Conservation (phyloP, 2,329 filamentous ascomycete species). For the Penicillium verrucosum region DNA sequence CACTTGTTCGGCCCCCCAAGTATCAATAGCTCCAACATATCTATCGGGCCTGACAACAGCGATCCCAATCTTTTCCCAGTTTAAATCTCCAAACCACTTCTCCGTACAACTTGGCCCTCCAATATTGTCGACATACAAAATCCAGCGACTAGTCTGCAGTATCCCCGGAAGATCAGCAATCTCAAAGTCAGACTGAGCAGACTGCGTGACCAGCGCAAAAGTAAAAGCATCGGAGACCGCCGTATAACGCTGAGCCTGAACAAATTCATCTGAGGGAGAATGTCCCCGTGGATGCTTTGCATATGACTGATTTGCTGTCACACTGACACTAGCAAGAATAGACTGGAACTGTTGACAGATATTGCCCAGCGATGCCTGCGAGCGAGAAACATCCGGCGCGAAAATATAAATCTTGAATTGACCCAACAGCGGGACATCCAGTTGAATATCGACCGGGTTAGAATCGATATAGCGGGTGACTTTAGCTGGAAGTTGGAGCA, state of each 20-base stretch:
- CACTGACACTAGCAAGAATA: constrained; percentile 58
- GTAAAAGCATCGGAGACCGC: constrained; percentile 67
- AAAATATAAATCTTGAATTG: constrained; percentile 76
- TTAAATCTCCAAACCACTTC: constrained; percentile 65
- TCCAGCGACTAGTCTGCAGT: constrained; percentile 65
- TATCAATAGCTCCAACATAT: constrained; percentile 64
- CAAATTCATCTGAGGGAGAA: constrained; percentile 62
- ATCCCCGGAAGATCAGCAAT: constrained; percentile 61
- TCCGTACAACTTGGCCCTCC: constrained; percentile 57
- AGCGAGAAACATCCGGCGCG: constrained; percentile 58
- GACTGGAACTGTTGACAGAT: constrained; percentile 55
- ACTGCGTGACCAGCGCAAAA: constrained; percentile 64
- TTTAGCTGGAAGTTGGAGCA: constrained; percentile 62
- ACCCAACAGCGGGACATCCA: constrained; percentile 72
- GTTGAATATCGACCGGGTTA: constrained; percentile 72
- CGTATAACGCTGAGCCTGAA: constrained; percentile 66
- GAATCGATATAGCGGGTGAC: constrained; percentile 73
- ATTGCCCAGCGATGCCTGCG: constrained; percentile 56
- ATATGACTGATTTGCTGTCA: constrained; percentile 61
- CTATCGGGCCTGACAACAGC: constrained; percentile 70
- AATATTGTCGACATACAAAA: constrained; percentile 67
- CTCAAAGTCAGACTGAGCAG: constrained; percentile 62
- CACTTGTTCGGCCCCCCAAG: constrained; percentile 37
- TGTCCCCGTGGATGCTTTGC: constrained; percentile 55
- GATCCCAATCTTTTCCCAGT: constrained; percentile 58